phyloP scores from a whole-genome alignment of 208 protist species.

The Strigomonas culicis region DNA sequence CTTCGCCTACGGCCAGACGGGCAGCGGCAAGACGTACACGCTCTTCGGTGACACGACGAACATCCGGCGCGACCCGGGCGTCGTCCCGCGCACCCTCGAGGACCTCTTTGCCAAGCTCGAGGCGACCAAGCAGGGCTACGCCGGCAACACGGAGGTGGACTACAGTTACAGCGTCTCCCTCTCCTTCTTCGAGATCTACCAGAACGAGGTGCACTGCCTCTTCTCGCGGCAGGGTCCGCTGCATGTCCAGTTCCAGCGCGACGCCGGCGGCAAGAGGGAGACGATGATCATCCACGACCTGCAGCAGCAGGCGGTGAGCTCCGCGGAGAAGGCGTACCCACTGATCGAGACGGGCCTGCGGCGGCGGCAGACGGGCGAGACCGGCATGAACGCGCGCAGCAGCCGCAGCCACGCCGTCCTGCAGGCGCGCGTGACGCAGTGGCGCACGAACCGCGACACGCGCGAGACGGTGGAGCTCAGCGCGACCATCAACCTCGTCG shows the following conservation, averaged over 20 bases:
- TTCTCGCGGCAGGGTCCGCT: slow-evolving; percentile 65
- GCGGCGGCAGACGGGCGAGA: slow-evolving; percentile 81
- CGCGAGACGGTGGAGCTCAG: slow-evolving; percentile 62
- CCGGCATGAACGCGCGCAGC: slow-evolving; percentile 92
- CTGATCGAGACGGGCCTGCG: slow-evolving; percentile 83
- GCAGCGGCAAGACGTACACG: slow-evolving; percentile 84
- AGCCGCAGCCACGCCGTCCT: slow-evolving; percentile 95
- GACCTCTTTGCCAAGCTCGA: slow-evolving; percentile 68
- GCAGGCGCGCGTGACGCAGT: slow-evolving; percentile 61
- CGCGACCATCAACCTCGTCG: slow-evolving; percentile 89
- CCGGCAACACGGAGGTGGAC: slow-evolving; percentile 29
- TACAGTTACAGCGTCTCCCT: slow-evolving; percentile 63
- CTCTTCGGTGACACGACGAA: slow-evolving; percentile 71
- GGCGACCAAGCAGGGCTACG: slow-evolving; percentile 26
- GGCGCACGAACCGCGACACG: slow-evolving; percentile 45
- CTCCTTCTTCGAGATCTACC: slow-evolving; percentile 82
- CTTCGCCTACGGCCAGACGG: slow-evolving; percentile 88
- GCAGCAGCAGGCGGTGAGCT: slow-evolving; percentile 43
- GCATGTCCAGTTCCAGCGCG: slow-evolving; percentile 52
- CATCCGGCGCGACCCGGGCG: slow-evolving; percentile 55
- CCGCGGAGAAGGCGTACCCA: slow-evolving; percentile 48
- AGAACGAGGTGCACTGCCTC: slow-evolving; percentile 74
- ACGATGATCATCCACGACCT: slow-evolving; percentile 65
- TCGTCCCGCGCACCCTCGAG: slow-evolving; percentile 63
- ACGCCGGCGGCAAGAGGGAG: slow-evolving; percentile 44